Conservation (phyloP, 1,139 yeast species). For the Magnusiomyces magnusii region DNA sequence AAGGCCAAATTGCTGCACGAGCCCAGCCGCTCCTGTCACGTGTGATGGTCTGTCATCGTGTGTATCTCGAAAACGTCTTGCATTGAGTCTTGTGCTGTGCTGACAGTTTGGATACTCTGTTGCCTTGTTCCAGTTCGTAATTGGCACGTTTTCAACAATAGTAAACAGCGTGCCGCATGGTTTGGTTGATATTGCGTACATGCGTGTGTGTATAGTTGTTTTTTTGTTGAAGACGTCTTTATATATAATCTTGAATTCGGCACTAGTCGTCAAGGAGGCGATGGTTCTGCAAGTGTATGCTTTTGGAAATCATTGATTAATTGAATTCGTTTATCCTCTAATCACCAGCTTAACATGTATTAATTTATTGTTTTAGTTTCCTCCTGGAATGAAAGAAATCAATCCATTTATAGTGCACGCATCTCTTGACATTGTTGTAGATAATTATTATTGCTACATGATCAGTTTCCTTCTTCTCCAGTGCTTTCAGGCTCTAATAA, state of each 20-base stretch:
- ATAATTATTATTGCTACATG: constrained; percentile 73
- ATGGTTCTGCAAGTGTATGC: constrained; percentile 44
- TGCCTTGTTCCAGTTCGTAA: too few species aligned
- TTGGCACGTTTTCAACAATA: too few species aligned
- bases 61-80: too few species aligned
- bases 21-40: too few species aligned
- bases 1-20: too few species aligned
- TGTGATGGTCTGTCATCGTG: too few species aligned
- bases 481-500: not conserved
- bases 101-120: too few species aligned
- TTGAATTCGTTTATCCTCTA: not conserved
- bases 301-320: not conserved
- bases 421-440: constrained; percentile 79
- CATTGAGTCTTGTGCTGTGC: too few species aligned
- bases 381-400: constrained; percentile 65
- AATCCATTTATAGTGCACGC: constrained; percentile 86
- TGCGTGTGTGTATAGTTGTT: too few species aligned
- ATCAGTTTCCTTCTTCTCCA: constrained; percentile 74
- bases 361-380: constrained; percentile 37
- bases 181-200: too few species aligned
- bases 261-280: constrained; percentile 57
- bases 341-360: not conserved
- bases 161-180: too few species aligned
- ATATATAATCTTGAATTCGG: constrained; percentile 84
- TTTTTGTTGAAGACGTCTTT: constrained; percentile 81